Conservation (phyloP, 305 asterid genomes). For the Fraxinus velutina region DNA sequence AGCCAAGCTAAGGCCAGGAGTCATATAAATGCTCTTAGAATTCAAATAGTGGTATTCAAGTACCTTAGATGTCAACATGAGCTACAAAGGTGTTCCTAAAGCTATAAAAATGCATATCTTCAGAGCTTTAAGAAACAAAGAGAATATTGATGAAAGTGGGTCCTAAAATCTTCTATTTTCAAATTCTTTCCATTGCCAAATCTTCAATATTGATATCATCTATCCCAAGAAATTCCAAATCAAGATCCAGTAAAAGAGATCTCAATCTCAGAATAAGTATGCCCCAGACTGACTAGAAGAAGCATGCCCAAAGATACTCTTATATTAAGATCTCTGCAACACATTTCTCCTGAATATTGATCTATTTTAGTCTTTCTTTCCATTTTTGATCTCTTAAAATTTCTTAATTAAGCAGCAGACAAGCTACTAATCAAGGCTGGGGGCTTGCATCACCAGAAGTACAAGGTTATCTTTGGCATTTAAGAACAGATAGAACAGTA, state of each 20-base stretch:
- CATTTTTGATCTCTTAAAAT: not conserved
- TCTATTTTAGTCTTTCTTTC: not conserved
- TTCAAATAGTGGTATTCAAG: not conserved
- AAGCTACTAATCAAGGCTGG: constrained; percentile 17
- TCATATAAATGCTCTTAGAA: not conserved
- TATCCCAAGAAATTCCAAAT: constrained; percentile 9
- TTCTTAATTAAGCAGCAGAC: not conserved
- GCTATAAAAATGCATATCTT: not conserved
- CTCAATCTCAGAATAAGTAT: not conserved
- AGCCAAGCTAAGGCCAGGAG: not conserved
- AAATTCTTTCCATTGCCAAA: constrained; percentile 7
- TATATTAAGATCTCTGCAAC: constrained; percentile 7
- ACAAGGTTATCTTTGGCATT: constrained; percentile 12
- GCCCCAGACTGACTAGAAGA: not conserved
- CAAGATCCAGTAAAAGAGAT: not conserved
- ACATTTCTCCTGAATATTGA: not conserved
- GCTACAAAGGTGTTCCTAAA: not conserved
- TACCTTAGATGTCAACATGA: not conserved
- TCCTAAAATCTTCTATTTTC: not conserved
- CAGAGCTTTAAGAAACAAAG: not conserved
- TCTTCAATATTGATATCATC: not conserved
- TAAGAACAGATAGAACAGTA: constrained; percentile 16
- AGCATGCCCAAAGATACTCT: not conserved
- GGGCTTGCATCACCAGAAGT: not conserved
- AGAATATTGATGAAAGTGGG: not conserved